A percentile compares a stretch with the other conserved stretches of the same genome.
phyloP scores from a whole-genome alignment of 2,329 filamentous ascomycete species.

The Hyphodiscus sp. region DNA sequence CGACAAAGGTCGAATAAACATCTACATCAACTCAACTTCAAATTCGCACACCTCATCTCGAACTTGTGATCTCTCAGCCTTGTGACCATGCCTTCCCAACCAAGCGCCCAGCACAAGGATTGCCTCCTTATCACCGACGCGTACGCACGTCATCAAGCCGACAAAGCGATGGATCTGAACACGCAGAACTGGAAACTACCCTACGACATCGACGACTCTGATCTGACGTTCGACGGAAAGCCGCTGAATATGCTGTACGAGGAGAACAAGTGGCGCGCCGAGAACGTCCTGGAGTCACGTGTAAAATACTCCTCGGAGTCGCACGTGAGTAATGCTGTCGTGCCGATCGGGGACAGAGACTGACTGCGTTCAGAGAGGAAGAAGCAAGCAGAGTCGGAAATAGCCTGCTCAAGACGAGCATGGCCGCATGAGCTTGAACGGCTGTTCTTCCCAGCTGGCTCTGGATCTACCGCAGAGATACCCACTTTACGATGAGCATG shows the following conservation, averaged over 20 bases:
- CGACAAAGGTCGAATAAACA: background rate
- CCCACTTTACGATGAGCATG: background rate
- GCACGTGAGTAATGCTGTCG: background rate
- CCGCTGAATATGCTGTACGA: slow-evolving; percentile 27
- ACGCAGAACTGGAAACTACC: slow-evolving; percentile 21
- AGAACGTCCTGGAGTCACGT: slow-evolving; percentile 9
- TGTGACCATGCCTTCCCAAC: background rate
- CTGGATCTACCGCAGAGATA: background rate
- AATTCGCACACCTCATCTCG: background rate
- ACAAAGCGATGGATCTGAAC: slow-evolving; percentile 14
- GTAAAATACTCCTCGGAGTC: background rate
- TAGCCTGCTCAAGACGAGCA: background rate
- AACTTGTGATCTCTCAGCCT: background rate
- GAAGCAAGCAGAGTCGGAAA: slow-evolving; percentile 1
- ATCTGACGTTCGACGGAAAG: slow-evolving; percentile 27
- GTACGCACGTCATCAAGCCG: background rate
- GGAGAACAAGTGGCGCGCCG: slow-evolving; percentile 21
- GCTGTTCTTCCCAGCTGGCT: background rate
- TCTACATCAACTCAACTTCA: background rate
- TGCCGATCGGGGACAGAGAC: background rate
- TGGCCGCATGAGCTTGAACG: background rate
- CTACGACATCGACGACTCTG: slow-evolving; percentile 24
- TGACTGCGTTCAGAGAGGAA: background rate
- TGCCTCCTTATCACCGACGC: slow-evolving; percentile 16
- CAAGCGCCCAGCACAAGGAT: slow-evolving; percentile 5